Evolutionary conservation across 305 asterid genomes (phyloP).

Genomic region (Fraxinus ornus): DNA sequence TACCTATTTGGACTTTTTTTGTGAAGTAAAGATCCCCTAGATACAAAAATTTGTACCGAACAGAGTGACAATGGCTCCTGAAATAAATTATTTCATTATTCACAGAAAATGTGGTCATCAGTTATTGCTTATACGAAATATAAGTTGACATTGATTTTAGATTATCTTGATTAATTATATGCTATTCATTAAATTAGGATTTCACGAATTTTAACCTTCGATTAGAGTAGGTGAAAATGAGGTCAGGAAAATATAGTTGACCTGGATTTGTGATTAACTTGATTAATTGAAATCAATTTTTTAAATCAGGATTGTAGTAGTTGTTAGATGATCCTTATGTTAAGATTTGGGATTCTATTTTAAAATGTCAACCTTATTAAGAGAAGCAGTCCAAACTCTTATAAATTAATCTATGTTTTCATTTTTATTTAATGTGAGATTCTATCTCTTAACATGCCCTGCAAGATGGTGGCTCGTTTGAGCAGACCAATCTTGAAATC

Average conservation of each 20-base stretch:
- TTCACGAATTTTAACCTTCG: background rate
- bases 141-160: background rate
- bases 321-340: background rate
- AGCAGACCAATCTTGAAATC: too few species aligned
- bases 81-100: background rate
- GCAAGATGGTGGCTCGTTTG: too few species aligned
- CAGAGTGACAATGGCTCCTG: background rate
- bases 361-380: too few species aligned
- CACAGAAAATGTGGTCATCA: background rate
- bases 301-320: background rate
- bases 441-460: too few species aligned
- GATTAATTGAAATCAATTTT: background rate
- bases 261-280: background rate
- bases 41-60: background rate
- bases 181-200: background rate
- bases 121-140: background rate
- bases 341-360: too few species aligned
- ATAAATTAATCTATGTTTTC: too few species aligned
- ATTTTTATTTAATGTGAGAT: too few species aligned
- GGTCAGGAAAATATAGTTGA: background rate
- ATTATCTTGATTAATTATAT: background rate
- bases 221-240: background rate
- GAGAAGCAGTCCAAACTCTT: too few species aligned
- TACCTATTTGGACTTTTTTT: background rate
- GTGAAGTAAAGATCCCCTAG: background rate